These are phyloP conservation scores for Sanguinoderma infundibulare DNA, from an alignment of 1,284 basidiomycete genomes.

Conservation along the genomic window DNA sequence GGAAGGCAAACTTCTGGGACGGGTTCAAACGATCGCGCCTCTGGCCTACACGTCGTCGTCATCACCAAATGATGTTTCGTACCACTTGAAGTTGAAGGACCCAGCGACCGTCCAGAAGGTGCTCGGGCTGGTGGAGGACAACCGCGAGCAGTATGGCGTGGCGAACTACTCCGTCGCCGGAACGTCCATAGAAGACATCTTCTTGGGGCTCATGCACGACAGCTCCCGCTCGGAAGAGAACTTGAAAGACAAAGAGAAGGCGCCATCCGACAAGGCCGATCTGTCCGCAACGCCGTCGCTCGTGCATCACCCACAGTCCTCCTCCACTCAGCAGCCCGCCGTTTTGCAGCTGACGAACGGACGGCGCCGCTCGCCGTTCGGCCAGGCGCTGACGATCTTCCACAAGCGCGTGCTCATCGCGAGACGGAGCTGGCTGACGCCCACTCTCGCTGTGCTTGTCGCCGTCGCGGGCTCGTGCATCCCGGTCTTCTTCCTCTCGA, in stretches of 20 bases:
- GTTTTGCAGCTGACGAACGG: constrained; percentile 52
- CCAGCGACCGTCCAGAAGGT: constrained; percentile 55
- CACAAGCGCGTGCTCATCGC: constrained; percentile 72
- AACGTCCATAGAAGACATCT: constrained; percentile 82
- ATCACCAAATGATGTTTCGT: constrained; percentile 47
- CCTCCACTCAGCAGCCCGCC: constrained; percentile 5
- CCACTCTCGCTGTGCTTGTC: constrained; percentile 61
- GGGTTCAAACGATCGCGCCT: constrained; percentile 53
- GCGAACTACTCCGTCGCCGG: constrained; percentile 68
- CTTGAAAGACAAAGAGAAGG: constrained; percentile 19
- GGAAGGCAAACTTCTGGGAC: constrained; percentile 43
- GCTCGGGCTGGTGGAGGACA: constrained; percentile 56
- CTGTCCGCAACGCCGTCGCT: constrained; percentile 22
- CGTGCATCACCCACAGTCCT: neutral
- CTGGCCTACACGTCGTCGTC: constrained; percentile 44
- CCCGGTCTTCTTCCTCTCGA: constrained; percentile 66
- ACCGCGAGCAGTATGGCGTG: constrained; percentile 40
- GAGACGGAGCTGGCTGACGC: constrained; percentile 71
- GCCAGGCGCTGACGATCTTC: constrained; percentile 73
- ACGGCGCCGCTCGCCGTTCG: constrained; percentile 51
- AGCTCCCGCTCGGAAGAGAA: constrained; percentile 35
- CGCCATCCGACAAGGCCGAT: constrained; percentile 21
- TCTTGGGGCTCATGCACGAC: constrained; percentile 70
- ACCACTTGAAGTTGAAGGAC: constrained; percentile 65
- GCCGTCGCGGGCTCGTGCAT: constrained; percentile 68